Percentiles rank a stretch among this genome's conserved stretches.
These are phyloP conservation scores for Corylus avellana DNA, from an alignment of 306 rosid genomes.

Conservation along the genomic window DNA sequence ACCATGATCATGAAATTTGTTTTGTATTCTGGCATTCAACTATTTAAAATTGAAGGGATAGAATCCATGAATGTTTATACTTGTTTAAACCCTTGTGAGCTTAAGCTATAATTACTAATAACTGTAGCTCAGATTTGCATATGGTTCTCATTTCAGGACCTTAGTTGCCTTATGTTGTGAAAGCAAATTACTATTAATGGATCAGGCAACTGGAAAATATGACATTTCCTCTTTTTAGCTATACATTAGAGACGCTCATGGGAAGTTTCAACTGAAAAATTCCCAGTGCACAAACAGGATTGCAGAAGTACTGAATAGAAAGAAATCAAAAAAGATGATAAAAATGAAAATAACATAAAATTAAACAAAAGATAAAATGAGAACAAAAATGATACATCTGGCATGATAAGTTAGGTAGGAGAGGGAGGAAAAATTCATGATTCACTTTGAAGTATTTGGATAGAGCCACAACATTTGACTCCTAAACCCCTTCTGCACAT, in stretches of 20 bases:
- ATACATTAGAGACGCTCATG: neutral
- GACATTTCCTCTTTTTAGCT: slow-evolving; percentile 3
- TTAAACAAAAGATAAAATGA: neutral
- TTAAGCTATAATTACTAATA: neutral
- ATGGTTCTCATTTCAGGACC: neutral
- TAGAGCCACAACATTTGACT: neutral
- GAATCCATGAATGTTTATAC: neutral
- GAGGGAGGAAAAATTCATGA: neutral
- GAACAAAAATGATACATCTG: neutral
- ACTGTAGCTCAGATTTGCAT: neutral
- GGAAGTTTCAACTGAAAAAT: too few species aligned
- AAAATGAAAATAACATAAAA: neutral
- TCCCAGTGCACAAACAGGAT: neutral
- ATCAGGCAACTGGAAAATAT: neutral
- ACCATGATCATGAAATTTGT: neutral
- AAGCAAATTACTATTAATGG: neutral
- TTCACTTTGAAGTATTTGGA: neutral
- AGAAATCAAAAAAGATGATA: neutral
- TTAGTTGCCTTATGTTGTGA: neutral
- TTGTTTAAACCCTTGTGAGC: neutral
- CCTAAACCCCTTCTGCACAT: neutral
- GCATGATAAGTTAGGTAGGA: neutral
- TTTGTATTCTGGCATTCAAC: neutral
- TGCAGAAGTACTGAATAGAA: neutral
- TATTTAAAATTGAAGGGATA: neutral